Evolutionary conservation across 306 rosid species (phyloP).

Genomic region (Herpetospermum pedunculosum): DNA sequence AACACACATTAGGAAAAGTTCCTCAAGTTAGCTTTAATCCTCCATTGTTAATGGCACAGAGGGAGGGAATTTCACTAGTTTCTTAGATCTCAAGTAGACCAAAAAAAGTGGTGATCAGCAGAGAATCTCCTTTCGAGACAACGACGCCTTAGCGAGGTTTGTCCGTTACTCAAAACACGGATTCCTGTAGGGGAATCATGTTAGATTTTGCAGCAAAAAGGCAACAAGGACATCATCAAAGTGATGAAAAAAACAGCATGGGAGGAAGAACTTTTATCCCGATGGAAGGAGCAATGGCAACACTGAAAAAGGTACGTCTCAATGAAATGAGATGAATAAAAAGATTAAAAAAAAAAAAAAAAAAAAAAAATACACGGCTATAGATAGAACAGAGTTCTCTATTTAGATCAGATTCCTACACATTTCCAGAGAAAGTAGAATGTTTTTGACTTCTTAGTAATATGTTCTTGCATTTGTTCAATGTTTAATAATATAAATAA

Average conservation of each 20-base stretch:
- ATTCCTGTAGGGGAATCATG: background rate
- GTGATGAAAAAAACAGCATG: background rate
- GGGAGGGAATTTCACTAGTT: background rate
- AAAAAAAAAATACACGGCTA: background rate
- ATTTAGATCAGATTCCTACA: conserved; percentile 8
- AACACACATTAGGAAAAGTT: background rate
- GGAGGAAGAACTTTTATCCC: background rate
- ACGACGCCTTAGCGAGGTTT: background rate
- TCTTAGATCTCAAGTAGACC: background rate
- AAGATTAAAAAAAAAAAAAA: background rate
- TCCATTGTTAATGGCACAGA: background rate
- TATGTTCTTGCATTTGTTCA: conserved; percentile 5
- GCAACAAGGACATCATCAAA: background rate
- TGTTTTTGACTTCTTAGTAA: background rate
- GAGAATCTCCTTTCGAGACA: background rate
- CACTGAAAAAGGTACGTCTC: conserved; percentile 4
- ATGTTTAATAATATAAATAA: background rate
- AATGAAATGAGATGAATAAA: background rate
- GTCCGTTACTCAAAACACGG: background rate
- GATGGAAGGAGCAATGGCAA: background rate
- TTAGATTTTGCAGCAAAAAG: background rate
- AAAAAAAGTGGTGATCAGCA: background rate
- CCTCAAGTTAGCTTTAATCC: background rate
- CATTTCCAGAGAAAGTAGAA: conserved; percentile 1
- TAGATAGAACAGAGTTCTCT: conserved; percentile 3